A percentile compares a stretch with the other conserved stretches of the same genome.
These are phyloP conservation scores for Solanum etuberosum DNA, from an alignment of 257 asterid genomes.

Conservation along the genomic window DNA sequence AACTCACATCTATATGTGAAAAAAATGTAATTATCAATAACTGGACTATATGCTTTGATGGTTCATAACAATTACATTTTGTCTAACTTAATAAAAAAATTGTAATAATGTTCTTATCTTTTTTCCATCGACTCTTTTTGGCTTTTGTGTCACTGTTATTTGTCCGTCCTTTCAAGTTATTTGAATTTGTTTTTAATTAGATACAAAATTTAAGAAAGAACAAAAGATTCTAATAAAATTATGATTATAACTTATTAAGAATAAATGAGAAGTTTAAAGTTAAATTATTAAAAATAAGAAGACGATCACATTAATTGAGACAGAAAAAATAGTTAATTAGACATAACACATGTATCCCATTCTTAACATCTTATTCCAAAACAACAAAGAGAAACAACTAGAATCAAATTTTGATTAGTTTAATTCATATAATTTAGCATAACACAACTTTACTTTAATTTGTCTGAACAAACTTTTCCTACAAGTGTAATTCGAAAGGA, in stretches of 20 bases:
- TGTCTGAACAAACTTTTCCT: background rate
- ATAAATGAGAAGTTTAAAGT: background rate
- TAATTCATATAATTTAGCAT: background rate
- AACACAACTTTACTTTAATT: background rate
- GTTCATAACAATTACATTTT: background rate
- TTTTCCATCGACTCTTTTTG: background rate
- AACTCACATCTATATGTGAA: background rate
- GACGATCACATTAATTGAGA: background rate
- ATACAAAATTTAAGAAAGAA: background rate
- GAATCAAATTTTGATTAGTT: background rate
- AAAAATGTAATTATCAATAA: too few relatives aligned
- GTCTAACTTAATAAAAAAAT: background rate
- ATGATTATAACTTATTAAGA: background rate
- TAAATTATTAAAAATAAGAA: background rate
- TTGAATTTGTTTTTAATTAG: background rate
- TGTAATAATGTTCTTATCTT: background rate
- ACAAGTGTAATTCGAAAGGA: background rate
- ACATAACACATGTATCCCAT: background rate
- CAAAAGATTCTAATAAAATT: too few relatives aligned
- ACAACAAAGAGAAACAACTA: background rate
- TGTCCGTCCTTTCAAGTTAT: background rate
- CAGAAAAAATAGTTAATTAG: background rate
- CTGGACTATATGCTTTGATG: background rate
- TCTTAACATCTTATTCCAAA: background rate
- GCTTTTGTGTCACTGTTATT: background rate